Base-by-base conservation (phyloP, 441 rosid species). In the Adansonia rubrostipa region DNA sequence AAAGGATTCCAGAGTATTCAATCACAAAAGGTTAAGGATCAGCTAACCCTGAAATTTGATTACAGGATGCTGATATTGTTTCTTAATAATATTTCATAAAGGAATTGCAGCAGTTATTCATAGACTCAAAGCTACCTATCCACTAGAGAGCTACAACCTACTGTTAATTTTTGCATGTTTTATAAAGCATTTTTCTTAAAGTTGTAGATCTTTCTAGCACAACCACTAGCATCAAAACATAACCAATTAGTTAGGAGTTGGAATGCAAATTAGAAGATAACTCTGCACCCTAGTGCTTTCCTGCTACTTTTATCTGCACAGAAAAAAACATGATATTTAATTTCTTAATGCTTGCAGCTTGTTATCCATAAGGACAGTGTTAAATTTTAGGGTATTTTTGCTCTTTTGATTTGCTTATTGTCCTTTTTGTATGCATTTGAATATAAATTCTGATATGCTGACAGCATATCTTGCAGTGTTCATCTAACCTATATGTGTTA, bases 21-120 rank as follows among this genome's bases (percentile, higher is more conserved):
- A 72, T 36, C 48, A 36, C 63, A 50, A 73, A 45, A 63, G 65
- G 45, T 77, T 54, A 64, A 79, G 28, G 11, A 1, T 6, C 47
- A 44, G 47, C 9, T 0, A 44, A 44, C 47, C 47, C 47, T 6
- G 47, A 44, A 6, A 44, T 44, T 1, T 6, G 47, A 44, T 19
- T 58, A 19, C 20, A 58, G 6, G 24, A 60, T 11, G 4, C 3
- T 36, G 42, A 45, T 54, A 50, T 4, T 14, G 20, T 50, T 42
- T 66, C 24, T 3, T 6, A 48, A 50, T 9, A 22, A 20, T 50
- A 20, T 50, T 50, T 70, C 60, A 14, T 70, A 24, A 70, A 24
- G 44, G 36, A 70, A 20, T 47, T 9, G 15, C 74, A 14, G 36
- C 11, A 50, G 42, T 70, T 50, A 51, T 6, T 53, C 44, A 71